These are phyloP conservation scores for Trichophyton rubrum DNA, from an alignment of 2,329 filamentous ascomycete species.

Conservation along the genomic window DNA sequence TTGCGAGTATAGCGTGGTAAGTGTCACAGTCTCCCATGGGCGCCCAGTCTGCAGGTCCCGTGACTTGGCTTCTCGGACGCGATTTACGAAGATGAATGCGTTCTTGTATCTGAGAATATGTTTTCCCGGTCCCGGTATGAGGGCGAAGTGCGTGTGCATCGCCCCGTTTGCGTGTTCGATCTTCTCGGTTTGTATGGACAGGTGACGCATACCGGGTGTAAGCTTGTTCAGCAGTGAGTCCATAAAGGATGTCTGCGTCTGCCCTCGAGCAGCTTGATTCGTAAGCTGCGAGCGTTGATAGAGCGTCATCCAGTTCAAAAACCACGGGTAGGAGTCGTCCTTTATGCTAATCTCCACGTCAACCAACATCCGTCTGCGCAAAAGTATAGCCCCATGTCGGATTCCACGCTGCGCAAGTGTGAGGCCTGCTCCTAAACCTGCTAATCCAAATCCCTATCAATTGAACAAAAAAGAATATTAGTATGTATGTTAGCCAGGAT, in stretches of 20 bases:
- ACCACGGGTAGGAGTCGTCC: constrained; percentile 87
- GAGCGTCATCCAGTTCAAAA: constrained; percentile 85
- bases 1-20: constrained; percentile 84
- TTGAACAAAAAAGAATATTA: neutral
- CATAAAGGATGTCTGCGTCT: constrained; percentile 33
- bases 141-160: constrained; percentile 65
- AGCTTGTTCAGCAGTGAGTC: constrained; percentile 45
- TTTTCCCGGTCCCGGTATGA: constrained; percentile 81
- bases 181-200: constrained; percentile 53
- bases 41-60: constrained; percentile 68
- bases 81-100: constrained; percentile 75
- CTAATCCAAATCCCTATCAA: constrained; percentile 68
- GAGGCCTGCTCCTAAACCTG: constrained; percentile 69
- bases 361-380: constrained; percentile 77
- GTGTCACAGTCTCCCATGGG: constrained; percentile 84
- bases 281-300: constrained; percentile 55
- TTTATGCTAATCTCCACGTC: constrained; percentile 92
- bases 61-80: constrained; percentile 73
- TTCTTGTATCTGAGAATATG: constrained; percentile 79
- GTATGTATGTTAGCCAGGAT: neutral
- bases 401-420: constrained; percentile 69
- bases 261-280: constrained; percentile 30
- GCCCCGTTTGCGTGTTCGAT: constrained; percentile 53
- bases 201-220: constrained; percentile 49
- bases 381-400: constrained; percentile 56